These are phyloP conservation scores for Daldinia concentrica DNA, from an alignment of 495 filamentous ascomycete genomes.

Conservation along the genomic window DNA sequence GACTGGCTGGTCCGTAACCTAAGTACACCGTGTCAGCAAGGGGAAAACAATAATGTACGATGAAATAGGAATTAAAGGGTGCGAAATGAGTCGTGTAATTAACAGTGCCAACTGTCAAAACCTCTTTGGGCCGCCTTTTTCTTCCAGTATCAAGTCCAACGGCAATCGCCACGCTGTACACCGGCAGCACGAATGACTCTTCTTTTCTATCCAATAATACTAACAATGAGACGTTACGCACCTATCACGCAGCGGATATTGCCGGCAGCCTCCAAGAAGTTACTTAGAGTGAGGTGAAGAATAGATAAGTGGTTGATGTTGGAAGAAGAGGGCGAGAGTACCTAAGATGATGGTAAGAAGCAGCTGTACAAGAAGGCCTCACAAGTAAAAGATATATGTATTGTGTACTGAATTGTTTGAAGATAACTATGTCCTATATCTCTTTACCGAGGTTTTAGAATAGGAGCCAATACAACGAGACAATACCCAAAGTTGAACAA, in stretches of 20 bases:
- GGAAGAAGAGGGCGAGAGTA: not conserved
- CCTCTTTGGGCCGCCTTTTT: slow-evolving; percentile 31
- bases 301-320: not conserved
- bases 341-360: not conserved
- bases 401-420: not conserved
- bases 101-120: slow-evolving; percentile 33
- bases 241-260: not conserved
- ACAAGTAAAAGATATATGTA: not conserved
- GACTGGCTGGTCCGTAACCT: slow-evolving; percentile 33
- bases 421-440: not conserved
- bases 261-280: not conserved
- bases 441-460: not conserved
- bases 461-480: not conserved
- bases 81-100: slow-evolving; percentile 37
- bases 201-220: not conserved
- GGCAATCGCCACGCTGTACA: slow-evolving; percentile 38
- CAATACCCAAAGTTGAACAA: not conserved
- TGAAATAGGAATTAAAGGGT: slow-evolving; percentile 14
- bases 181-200: slow-evolving; percentile 32
- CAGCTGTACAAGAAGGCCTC: not conserved
- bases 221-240: slow-evolving; percentile 6
- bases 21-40: slow-evolving; percentile 31
- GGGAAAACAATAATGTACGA: slow-evolving; percentile 1
- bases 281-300: not conserved
- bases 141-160: slow-evolving; percentile 20